A percentile compares a stretch with the other conserved stretches of the same genome.
Conservation (phyloP, 2,329 filamentous ascomycete genomes). For the Arthrobotrys entomopaga region DNA sequence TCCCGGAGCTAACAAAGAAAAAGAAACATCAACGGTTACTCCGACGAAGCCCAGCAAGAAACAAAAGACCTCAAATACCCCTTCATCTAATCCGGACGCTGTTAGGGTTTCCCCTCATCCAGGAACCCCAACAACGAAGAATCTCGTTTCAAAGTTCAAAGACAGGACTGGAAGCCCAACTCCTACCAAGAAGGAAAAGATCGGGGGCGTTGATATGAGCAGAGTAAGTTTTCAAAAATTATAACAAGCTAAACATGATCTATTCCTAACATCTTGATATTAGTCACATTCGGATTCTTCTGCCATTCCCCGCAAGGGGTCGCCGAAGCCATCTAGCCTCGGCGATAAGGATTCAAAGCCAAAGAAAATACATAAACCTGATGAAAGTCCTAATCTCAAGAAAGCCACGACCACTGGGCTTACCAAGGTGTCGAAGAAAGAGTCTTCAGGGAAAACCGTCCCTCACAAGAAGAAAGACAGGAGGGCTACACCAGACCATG, state of each 20-base stretch:
- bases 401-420: conserved; percentile 26
- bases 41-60: conserved; percentile 50
- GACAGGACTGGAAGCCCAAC: conserved; percentile 47
- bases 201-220: conserved; percentile 31
- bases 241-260: neutral
- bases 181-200: conserved; percentile 44
- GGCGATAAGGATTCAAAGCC: conserved; percentile 45
- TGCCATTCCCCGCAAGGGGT: conserved; percentile 25
- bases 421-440: conserved; percentile 40
- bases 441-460: conserved; percentile 33
- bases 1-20: conserved; percentile 35
- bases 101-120: conserved; percentile 47
- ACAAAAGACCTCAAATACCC: conserved; percentile 49
- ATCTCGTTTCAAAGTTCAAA: conserved; percentile 48
- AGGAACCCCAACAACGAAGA: conserved; percentile 43
- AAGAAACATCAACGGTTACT: conserved; percentile 26
- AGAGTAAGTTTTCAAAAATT: conserved; percentile 16
- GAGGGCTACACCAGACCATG: conserved; percentile 35
- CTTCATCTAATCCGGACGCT: conserved; percentile 27
- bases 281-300: conserved; percentile 40
- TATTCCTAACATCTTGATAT: conserved; percentile 4
- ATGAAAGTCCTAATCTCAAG: conserved; percentile 45
- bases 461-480: conserved; percentile 52
- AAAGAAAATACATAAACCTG: conserved; percentile 43
- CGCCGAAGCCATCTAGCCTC: conserved; percentile 31